These are phyloP conservation scores for Panellus pusillus DNA, from an alignment of 768 basidiomycete genomes.

Conservation along the genomic window DNA sequence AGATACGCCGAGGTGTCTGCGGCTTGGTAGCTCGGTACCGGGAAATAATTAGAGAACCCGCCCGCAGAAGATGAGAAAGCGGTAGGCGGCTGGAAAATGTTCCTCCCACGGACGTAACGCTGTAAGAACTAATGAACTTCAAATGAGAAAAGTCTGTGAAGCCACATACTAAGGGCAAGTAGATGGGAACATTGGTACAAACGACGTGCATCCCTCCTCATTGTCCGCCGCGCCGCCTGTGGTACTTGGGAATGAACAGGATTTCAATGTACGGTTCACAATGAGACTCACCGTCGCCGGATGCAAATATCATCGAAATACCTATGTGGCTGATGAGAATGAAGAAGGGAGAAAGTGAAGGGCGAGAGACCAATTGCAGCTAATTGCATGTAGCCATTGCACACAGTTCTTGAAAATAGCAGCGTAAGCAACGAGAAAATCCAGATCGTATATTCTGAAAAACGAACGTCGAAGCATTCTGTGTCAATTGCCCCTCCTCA, in stretches of 20 bases:
- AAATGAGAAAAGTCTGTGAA: not conserved
- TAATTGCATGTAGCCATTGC: slow-evolving; percentile 14
- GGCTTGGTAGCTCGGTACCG: slow-evolving; percentile 10
- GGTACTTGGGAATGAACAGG: not conserved
- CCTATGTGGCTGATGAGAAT: slow-evolving; percentile 1
- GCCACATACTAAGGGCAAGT: slow-evolving; percentile 13
- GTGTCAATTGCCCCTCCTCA: not conserved
- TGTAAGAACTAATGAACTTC: not conserved
- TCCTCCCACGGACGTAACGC: slow-evolving; percentile 11
- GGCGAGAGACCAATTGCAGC: slow-evolving; percentile 7
- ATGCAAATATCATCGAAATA: slow-evolving; percentile 13
- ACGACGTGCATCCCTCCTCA: slow-evolving; percentile 1
- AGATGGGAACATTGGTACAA: slow-evolving; percentile 13
- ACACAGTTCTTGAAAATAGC: not conserved
- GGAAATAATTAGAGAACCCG: slow-evolving; percentile 10
- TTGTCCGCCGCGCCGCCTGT: slow-evolving; percentile 6
- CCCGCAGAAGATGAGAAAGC: slow-evolving; percentile 10
- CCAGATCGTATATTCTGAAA: not conserved
- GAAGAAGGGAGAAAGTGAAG: not conserved
- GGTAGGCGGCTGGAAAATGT: slow-evolving; percentile 12
- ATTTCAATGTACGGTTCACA: too few species aligned
- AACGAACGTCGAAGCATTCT: slow-evolving; percentile 6
- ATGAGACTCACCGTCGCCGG: slow-evolving; percentile 9
- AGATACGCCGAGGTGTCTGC: slow-evolving; percentile 8
- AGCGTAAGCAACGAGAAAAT: not conserved